These are phyloP conservation scores for Apophysomyces elegans DNA, from an alignment of 371 early-diverging fungal species.

Conservation along the genomic window DNA sequence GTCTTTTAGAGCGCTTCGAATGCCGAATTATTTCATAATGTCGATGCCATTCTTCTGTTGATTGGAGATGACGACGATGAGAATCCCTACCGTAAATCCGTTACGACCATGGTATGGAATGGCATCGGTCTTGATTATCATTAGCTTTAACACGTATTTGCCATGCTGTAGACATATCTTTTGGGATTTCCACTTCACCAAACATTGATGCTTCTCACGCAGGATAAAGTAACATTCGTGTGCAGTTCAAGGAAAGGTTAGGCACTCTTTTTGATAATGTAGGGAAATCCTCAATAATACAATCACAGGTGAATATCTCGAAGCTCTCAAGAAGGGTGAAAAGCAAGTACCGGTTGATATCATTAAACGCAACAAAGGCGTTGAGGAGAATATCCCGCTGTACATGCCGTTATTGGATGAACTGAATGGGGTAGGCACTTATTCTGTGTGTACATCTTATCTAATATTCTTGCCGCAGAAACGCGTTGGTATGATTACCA, in stretches of 20 bases:
- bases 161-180: slow-evolving; percentile 81
- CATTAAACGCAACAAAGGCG: slow-evolving; percentile 77
- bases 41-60: slow-evolving; percentile 64
- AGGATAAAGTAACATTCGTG: slow-evolving; percentile 76
- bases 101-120: slow-evolving; percentile 59
- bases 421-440: slow-evolving; percentile 36
- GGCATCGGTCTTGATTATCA: background rate
- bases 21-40: slow-evolving; percentile 58
- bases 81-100: slow-evolving; percentile 71
- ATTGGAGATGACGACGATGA: slow-evolving; percentile 70
- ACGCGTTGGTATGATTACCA: slow-evolving; percentile 77
- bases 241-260: slow-evolving; percentile 84
- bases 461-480: slow-evolving; percentile 42
- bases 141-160: background rate
- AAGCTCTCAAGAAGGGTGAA: slow-evolving; percentile 48
- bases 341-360: slow-evolving; percentile 75
- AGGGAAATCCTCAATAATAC: background rate
- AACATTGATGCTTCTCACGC: slow-evolving; percentile 80
- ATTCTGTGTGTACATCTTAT: background rate
- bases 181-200: slow-evolving; percentile 94
- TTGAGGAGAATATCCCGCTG: slow-evolving; percentile 60
- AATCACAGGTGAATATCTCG: slow-evolving; percentile 38
- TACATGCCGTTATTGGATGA: slow-evolving; percentile 61
- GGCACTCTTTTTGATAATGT: background rate
- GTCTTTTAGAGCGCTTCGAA: slow-evolving; percentile 35